These are phyloP conservation scores for Leishmania gerbilli DNA, from an alignment of 208 protist species.

Conservation along the genomic window DNA sequence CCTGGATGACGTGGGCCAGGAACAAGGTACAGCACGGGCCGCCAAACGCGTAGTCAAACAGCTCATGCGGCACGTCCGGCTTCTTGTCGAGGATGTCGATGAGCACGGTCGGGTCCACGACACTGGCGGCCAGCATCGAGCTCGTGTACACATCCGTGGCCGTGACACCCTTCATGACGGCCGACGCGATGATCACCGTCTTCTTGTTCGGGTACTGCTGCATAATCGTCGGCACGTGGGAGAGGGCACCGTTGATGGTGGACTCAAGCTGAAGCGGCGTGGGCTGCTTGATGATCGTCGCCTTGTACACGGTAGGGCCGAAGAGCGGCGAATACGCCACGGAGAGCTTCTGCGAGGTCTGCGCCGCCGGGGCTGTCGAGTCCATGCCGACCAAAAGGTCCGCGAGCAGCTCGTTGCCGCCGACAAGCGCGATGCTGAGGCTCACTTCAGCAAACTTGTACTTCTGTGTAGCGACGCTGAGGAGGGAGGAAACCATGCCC, in stretches of 20 bases:
- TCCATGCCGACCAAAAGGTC: constrained; percentile 37
- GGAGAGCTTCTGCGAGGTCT: constrained; percentile 34
- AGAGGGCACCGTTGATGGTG: constrained; percentile 53
- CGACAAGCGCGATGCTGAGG: constrained; percentile 47
- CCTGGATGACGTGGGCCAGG: constrained; percentile 48
- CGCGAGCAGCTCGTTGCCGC: constrained; percentile 44
- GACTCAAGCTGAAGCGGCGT: constrained; percentile 50
- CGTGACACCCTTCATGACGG: constrained; percentile 57
- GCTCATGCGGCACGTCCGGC: constrained; percentile 40
- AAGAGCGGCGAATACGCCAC: constrained; percentile 65
- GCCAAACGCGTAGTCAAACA: constrained; percentile 69
- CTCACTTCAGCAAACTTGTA: constrained; percentile 55
- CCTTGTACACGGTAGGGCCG: constrained; percentile 61
- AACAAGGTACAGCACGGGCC: constrained; percentile 65
- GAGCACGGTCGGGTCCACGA: constrained; percentile 42
- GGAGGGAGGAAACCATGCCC: constrained; percentile 53
- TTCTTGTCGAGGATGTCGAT: constrained; percentile 52
- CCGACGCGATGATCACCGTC: constrained; percentile 50
- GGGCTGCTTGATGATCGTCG: constrained; percentile 51
- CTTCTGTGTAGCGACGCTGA: constrained; percentile 47
- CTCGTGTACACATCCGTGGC: constrained; percentile 51
- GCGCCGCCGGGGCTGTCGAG: constrained; percentile 17
- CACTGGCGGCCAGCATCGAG: constrained; percentile 51
- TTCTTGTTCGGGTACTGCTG: constrained; percentile 34
- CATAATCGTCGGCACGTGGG: constrained; percentile 41